Base-by-base conservation (phyloP, 2,329 filamentous ascomycete genomes). In the Onygena corvina region DNA sequence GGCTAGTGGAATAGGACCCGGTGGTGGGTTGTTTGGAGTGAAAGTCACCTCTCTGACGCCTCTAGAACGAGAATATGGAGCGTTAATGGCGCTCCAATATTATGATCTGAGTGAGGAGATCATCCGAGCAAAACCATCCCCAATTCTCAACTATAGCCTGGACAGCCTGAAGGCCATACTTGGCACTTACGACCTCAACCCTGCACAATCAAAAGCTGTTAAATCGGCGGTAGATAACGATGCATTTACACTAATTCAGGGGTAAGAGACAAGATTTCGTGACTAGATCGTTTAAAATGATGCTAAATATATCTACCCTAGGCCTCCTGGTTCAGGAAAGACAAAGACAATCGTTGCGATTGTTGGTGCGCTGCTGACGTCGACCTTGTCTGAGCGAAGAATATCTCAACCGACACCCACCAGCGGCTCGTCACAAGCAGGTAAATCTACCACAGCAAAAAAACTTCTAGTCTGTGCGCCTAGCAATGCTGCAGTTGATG, bases 331-430 rank as follows among this genome's bases (percentile, higher is more conserved):
- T 65, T 95, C 92, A 3, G 92, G 90, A 61, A 98, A 98, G 70
- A 98, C 92, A 0, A 98, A 98, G 65, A 98, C 92, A 0, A 98
- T 98, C 53, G 79, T 94, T 50, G 92, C 90, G 27, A 93, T 98
- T 74, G 89, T 96, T 20, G 92, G 92, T 30, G 86, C 87, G 31
- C 72, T 98, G 12, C 66, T 94, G 38, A 84, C 80, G 4, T 76
- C 77, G 33, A 72, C 58, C 46, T 74, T 78, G 47, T 69, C 71
- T 47, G 66, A 64, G 12, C 69, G 70, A 34, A 74, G 71, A 6
- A 71, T 74, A 11, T 64, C 73, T 14, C 64, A 64, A 12, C 21
- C 38, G 20, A 67, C 70, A 18, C 70, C 70, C 67, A n/a, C 20
- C 36, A 57, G 47, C 18, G 52, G 66, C 58, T 54, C 68, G n/a